Evolutionary conservation across 495 filamentous ascomycete genomes (phyloP), one percentile per base, ranked within the genome.

Genomic region (Podospora sp.): DNA sequence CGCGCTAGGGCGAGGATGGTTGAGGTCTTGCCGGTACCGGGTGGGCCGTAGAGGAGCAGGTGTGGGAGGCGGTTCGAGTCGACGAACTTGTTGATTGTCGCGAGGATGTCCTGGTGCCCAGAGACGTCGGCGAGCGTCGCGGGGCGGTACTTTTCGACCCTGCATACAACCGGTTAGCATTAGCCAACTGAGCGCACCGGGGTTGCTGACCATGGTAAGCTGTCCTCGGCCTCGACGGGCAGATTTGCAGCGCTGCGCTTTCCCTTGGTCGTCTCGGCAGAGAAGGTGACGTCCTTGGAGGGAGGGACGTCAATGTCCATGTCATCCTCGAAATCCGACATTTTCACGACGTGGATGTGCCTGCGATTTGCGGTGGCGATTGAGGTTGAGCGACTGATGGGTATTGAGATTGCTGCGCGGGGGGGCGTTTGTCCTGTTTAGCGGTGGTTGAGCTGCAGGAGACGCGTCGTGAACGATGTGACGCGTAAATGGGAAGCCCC

Each of bases 81-180:
- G 73, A 99, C 88, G 71, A 99, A 99, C 75, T 91, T 92, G 81
- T 97, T 97, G 81, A 99, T 96, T 6, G 95, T 99, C 1, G 92
- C 88, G 56, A 99, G 85, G 72, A 99, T 97, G 78, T 98, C 95
- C 75, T 97, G 91, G 75, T 99, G 95, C n/a, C 95, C 95, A 4
- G 92, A 94, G 60, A 99, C 95, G 79, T 99, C 95, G 57, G 88
- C 86, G 22, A 99, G 85, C 3, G 91, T 91, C 65, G 89, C 87
- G 18, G 95, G 95, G 55, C 95, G 87, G 77, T 97, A 99, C 78
- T 99, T 99, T 75, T 99, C 95, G n/a, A 99, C 93, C 94, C 94
- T 97, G 63, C 33, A 46, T 2, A 18, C 40, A 2, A 49, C 71
- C 51, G 8, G n/a, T 36, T 2, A 36, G n/a, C 24, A 7, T 56